phyloP scores from a whole-genome alignment of 768 basidiomycete species.

The Tulasnella sp. region DNA sequence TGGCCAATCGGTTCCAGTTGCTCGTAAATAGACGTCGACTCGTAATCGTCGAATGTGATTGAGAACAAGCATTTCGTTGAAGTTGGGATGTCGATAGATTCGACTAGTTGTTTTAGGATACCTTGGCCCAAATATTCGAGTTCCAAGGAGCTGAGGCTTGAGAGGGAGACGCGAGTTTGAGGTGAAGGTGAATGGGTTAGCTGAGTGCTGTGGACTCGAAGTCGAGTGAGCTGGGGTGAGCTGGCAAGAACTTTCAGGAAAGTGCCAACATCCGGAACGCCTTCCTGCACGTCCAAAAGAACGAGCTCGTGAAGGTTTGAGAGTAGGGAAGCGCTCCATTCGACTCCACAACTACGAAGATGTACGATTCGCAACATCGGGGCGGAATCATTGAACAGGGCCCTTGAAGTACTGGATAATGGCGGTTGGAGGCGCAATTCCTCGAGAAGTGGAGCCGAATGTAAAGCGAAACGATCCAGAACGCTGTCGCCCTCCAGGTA shows the following conservation, averaged over 20 bases:
- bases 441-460: not conserved
- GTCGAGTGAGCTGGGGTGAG: not conserved
- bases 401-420: not conserved
- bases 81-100: not conserved
- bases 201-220: not conserved
- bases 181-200: not conserved
- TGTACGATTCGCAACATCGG: not conserved
- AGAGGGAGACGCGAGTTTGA: not conserved
- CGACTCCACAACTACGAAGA: not conserved
- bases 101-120: not conserved
- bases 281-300: not conserved
- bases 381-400: not conserved
- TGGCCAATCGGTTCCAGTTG: not conserved
- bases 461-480: not conserved
- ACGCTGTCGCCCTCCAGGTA: not conserved
- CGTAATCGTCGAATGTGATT: not conserved
- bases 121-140: not conserved
- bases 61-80: not conserved
- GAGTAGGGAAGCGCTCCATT: not conserved
- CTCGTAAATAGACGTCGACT: not conserved
- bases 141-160: not conserved
- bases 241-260: not conserved
- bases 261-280: not conserved
- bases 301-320: not conserved
- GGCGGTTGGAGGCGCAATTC: not conserved